These are phyloP conservation scores for Dendrobium chrysotoxum DNA, from an alignment of 106 monocot genomes.

Conservation along the genomic window DNA sequence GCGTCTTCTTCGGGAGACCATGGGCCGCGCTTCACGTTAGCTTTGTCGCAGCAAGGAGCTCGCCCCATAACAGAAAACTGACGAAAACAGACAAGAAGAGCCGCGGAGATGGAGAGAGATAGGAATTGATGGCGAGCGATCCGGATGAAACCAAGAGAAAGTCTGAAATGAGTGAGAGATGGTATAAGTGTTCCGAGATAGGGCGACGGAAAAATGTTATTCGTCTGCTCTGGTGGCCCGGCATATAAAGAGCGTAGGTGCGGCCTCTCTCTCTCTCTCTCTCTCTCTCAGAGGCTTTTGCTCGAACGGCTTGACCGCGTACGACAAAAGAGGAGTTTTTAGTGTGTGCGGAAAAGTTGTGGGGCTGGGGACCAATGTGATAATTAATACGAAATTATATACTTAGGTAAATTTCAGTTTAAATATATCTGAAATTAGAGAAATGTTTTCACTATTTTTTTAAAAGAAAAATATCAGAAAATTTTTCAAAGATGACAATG, in stretches of 20 bases:
- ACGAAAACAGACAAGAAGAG: not conserved
- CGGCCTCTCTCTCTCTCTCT: not conserved
- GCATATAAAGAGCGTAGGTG: slow-evolving; percentile 4
- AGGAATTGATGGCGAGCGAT: not conserved
- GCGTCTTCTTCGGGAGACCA: slow-evolving; percentile 61
- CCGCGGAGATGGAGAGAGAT: not conserved
- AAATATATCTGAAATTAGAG: no score
- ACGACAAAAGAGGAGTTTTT: not conserved
- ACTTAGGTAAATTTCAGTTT: no score
- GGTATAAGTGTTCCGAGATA: not conserved
- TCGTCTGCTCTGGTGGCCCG: not conserved
- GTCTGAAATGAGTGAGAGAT: not conserved
- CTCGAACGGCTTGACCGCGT: slow-evolving; percentile 1
- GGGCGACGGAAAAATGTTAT: not conserved
- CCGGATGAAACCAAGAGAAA: not conserved
- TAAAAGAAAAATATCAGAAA: no score
- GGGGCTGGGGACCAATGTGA: not conserved
- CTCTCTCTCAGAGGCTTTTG: not conserved
- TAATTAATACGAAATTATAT: no score
- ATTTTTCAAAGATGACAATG: no score
- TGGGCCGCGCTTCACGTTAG: slow-evolving; percentile 42
- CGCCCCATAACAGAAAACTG: slow-evolving; percentile 22
- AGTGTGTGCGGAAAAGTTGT: not conserved
- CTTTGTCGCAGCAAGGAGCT: slow-evolving; percentile 51
- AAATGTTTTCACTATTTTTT: no score